Percentiles rank a stretch among this genome's conserved stretches.
Evolutionary conservation across 148 eudicot genomes (phyloP).

Genomic region (Dysphania ambrosioides): DNA sequence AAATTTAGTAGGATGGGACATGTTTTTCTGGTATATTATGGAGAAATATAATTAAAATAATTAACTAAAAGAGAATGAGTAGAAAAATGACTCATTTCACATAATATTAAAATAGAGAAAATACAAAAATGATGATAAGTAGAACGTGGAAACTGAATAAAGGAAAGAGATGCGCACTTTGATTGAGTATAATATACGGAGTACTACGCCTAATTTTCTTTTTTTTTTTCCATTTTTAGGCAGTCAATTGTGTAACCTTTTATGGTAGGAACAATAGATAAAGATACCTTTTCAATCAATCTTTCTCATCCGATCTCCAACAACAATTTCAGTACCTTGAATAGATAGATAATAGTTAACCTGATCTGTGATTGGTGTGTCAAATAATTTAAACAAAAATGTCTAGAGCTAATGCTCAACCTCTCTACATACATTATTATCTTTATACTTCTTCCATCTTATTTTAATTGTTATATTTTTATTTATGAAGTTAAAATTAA

Average conservation of each 20-base stretch:
- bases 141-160: neutral
- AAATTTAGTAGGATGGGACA: no score
- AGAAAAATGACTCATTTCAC: neutral
- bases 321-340: neutral
- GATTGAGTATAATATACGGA: constrained; percentile 6
- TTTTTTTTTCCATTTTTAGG: constrained; percentile 29
- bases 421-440: no score
- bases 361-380: neutral
- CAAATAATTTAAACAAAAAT: neutral
- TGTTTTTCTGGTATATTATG: no score
- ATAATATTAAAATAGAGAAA: no score
- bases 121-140: neutral
- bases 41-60: no score
- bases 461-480: no score
- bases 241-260: constrained; percentile 28
- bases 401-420: no score
- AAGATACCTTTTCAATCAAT: neutral
- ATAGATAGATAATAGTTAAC: neutral
- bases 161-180: neutral
- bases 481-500: no score
- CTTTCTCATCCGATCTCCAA: neutral
- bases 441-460: no score
- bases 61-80: no score
- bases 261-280: constrained; percentile 23
- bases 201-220: no score